These are phyloP conservation scores for Turnera subulata DNA, from an alignment of 345 rosid species.

Conservation along the genomic window DNA sequence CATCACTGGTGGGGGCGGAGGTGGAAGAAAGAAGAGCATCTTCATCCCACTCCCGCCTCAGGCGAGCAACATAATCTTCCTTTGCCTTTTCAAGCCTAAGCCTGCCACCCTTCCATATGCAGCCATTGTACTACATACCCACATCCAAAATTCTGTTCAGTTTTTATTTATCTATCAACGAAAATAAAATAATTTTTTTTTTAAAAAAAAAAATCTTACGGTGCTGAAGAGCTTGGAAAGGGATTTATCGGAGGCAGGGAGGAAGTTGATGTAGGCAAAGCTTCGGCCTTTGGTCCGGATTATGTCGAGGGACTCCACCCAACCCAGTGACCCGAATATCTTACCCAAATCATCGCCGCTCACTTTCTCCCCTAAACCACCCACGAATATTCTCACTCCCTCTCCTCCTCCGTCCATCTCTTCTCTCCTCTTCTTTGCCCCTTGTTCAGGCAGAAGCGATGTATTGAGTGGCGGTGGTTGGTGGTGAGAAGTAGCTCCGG, in stretches of 20 bases:
- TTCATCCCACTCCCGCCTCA: slow-evolving; percentile 71
- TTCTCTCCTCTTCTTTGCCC: too few relatives aligned
- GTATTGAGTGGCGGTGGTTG: too few relatives aligned
- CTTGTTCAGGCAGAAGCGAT: too few relatives aligned
- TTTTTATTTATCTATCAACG: neutral
- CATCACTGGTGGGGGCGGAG: neutral
- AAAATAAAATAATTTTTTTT: neutral
- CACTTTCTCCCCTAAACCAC: slow-evolving; percentile 77
- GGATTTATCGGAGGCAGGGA: slow-evolving; percentile 51
- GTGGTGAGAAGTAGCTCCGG: too few relatives aligned
- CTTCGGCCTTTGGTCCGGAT: slow-evolving; percentile 83
- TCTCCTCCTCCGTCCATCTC: slow-evolving; percentile 10
- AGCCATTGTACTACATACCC: slow-evolving; percentile 70
- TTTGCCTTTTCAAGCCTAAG: slow-evolving; percentile 86
- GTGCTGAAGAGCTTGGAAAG: slow-evolving; percentile 77
- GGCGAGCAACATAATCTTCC: slow-evolving; percentile 61
- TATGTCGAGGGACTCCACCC: slow-evolving; percentile 49
- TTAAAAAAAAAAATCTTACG: slow-evolving; percentile 23
- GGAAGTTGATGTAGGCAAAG: slow-evolving; percentile 77
- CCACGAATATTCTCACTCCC: slow-evolving; percentile 50
- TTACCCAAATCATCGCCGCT: slow-evolving; percentile 53
- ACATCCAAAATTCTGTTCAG: neutral
- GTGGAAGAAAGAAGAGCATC: slow-evolving; percentile 36
- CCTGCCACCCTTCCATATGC: slow-evolving; percentile 86
- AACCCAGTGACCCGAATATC: slow-evolving; percentile 54